A percentile compares a stretch with the other conserved stretches of the same genome.
phyloP scores from a whole-genome alignment of 2,329 filamentous ascomycete species.

The Pestalotiopsis sp. region DNA sequence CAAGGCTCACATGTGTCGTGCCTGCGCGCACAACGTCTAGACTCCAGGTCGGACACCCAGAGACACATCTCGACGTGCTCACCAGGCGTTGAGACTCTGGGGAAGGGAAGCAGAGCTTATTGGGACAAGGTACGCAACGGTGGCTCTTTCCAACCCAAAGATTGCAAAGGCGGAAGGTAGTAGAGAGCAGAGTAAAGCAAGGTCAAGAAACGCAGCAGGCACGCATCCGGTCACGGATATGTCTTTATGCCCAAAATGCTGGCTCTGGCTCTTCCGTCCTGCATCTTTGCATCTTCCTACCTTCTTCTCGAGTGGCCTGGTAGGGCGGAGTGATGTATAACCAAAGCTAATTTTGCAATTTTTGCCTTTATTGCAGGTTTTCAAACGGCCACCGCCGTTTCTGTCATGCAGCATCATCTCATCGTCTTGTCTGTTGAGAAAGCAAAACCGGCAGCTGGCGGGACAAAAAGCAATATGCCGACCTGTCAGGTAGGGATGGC shows the following conservation, averaged over 20 bases:
- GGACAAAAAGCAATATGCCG: not conserved
- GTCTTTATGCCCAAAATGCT: not conserved
- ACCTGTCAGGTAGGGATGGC: not conserved
- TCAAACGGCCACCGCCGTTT: not conserved
- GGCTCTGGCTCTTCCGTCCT: not conserved
- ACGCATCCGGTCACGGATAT: not conserved
- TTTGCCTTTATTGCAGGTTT: not conserved
- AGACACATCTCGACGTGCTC: not conserved
- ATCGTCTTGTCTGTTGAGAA: not conserved
- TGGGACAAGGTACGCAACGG: not conserved
- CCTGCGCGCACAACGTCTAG: slow-evolving; percentile 53
- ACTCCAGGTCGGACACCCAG: not conserved
- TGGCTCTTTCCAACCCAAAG: not conserved
- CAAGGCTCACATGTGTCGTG: slow-evolving; percentile 66
- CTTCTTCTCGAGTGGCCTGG: not conserved
- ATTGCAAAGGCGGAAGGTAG: not conserved
- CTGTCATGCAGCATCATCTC: not conserved
- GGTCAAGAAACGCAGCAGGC: not conserved
- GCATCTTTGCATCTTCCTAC: not conserved
- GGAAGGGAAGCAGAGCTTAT: not conserved
- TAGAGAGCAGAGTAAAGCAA: not conserved
- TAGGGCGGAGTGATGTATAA: not conserved
- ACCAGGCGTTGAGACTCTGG: not conserved
- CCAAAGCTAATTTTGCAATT: not conserved
- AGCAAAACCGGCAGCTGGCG: not conserved